Evolutionary conservation across 2,329 filamentous ascomycete species (phyloP).

Genomic region (Stagonosporopsis cucurbitacearum): DNA sequence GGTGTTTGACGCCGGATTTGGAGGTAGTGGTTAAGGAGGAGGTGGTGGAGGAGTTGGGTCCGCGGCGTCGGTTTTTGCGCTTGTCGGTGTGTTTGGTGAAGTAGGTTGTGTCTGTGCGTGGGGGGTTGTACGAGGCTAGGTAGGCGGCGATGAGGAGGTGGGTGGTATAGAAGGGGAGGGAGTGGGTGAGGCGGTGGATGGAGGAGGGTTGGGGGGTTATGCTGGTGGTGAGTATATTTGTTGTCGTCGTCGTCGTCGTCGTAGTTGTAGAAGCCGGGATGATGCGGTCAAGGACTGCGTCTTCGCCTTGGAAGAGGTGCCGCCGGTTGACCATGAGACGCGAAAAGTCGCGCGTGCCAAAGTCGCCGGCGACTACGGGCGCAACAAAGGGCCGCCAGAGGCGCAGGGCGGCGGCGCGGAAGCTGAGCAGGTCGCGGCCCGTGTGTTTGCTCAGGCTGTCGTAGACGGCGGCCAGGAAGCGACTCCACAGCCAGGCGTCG

Average conservation of each 20-base stretch:
- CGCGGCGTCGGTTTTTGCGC: conserved; percentile 55
- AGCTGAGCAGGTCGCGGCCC: conserved; percentile 77
- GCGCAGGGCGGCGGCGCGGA: conserved; percentile 71
- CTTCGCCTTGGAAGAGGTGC: conserved; percentile 74
- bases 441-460: conserved; percentile 84
- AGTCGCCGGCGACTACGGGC: conserved; percentile 76
- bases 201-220: neutral
- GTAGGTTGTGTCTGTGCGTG: conserved; percentile 73
- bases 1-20: conserved; percentile 56
- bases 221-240: too few species aligned
- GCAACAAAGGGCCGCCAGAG: conserved; percentile 87
- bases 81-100: conserved; percentile 74
- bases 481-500: conserved; percentile 75
- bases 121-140: conserved; percentile 79
- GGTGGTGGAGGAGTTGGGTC: conserved; percentile 6
- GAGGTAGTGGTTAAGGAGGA: conserved; percentile 30
- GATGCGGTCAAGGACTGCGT: conserved; percentile 71
- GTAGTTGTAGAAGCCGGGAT: conserved; percentile 19
- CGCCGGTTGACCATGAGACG: conserved; percentile 77
- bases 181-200: conserved; percentile 45
- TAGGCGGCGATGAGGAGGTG: conserved; percentile 79
- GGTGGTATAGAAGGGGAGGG: conserved; percentile 74
- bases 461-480: conserved; percentile 84
- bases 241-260: too few species aligned
- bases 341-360: conserved; percentile 80